Conservation (phyloP, 768 basidiomycete genomes). For the Rhodocollybia butyracea region DNA sequence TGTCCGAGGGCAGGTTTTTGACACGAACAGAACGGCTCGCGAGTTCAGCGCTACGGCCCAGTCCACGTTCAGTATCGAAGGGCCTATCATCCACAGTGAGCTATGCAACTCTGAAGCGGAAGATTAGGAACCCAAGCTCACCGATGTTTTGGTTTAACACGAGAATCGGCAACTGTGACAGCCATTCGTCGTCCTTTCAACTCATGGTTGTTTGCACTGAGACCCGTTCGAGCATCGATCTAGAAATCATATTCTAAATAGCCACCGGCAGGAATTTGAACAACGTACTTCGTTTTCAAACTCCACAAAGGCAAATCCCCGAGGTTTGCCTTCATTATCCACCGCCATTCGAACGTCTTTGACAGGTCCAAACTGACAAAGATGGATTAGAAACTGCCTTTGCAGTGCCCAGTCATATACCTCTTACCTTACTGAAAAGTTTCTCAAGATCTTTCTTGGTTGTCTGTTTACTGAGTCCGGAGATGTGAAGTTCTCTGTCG, state of each 20-base stretch:
- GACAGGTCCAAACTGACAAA: conserved; percentile 71
- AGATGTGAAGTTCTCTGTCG: conserved; percentile 83
- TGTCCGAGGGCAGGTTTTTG: conserved; percentile 65
- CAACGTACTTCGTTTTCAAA: conserved; percentile 73
- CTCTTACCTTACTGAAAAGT: conserved; percentile 71
- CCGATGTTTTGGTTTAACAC: conserved; percentile 53
- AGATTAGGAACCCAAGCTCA: conserved; percentile 22
- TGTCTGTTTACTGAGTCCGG: conserved; percentile 77
- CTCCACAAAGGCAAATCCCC: conserved; percentile 92
- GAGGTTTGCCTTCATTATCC: conserved; percentile 66
- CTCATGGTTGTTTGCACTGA: conserved; percentile 83
- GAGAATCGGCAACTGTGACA: conserved; percentile 81
- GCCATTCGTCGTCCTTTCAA: conserved; percentile 88
- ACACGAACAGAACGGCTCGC: conserved; percentile 75
- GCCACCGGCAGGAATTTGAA: neutral
- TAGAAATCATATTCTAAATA: conserved; percentile 23
- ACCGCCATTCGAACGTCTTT: conserved; percentile 78
- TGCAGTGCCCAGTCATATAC: neutral
- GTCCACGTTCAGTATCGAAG: conserved; percentile 49
- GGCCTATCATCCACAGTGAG: conserved; percentile 24
- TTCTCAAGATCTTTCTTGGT: conserved; percentile 75
- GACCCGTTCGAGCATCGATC: conserved; percentile 67
- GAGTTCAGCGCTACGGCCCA: conserved; percentile 51
- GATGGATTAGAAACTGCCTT: neutral
- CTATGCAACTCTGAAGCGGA: neutral